Conservation (phyloP, 257 asterid species). For the Orobanche coerulescens region DNA sequence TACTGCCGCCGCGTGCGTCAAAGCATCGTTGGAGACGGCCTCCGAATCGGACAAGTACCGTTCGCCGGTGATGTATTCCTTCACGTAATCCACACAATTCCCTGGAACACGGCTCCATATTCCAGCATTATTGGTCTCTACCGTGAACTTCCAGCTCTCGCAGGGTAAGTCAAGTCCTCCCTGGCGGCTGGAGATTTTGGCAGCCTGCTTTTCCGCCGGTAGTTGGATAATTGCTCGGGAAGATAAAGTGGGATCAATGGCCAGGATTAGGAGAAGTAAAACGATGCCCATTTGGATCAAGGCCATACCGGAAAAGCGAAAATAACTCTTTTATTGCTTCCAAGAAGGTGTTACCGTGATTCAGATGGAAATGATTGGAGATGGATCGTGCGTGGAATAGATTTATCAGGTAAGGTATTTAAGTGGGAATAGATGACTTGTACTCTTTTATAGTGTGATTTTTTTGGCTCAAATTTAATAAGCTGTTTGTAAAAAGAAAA, state of each 20-base stretch:
- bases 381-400: too few species aligned
- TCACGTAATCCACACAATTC: slow-evolving; percentile 45
- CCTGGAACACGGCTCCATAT: slow-evolving; percentile 43
- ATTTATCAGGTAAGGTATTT: too few species aligned
- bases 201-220: slow-evolving; percentile 21
- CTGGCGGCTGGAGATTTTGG: slow-evolving; percentile 25
- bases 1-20: slow-evolving; percentile 37
- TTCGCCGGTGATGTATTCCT: slow-evolving; percentile 47
- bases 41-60: slow-evolving; percentile 27
- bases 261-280: slow-evolving; percentile 24
- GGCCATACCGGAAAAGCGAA: slow-evolving; percentile 27
- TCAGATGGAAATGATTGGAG: too few species aligned
- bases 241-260: slow-evolving; percentile 26
- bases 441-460: too few species aligned
- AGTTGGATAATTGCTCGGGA: slow-evolving; percentile 38
- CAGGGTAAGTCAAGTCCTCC: slow-evolving; percentile 35
- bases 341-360: too few species aligned
- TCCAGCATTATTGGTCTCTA: slow-evolving; percentile 74
- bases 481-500: too few species aligned
- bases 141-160: slow-evolving; percentile 75
- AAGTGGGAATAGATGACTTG: too few species aligned
- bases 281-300: slow-evolving; percentile 15
- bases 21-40: slow-evolving; percentile 41
- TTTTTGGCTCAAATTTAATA: too few species aligned
- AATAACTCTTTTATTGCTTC: too few species aligned